Evolutionary conservation across 495 filamentous ascomycete species (phyloP), one percentile per base, ranked within the genome.

Genomic region (Aspergillus bridgeri): DNA sequence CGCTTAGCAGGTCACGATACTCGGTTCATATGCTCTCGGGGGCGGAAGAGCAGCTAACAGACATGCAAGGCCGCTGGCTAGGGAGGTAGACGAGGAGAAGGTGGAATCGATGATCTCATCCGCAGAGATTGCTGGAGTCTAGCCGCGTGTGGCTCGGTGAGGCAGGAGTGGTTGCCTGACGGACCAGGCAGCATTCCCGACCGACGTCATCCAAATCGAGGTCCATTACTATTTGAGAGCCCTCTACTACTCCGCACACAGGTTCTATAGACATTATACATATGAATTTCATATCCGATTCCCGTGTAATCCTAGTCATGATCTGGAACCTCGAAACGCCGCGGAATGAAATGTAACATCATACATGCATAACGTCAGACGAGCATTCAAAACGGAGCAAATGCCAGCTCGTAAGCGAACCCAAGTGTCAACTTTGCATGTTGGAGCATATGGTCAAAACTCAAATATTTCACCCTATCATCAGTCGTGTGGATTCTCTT

Each of bases 381-480:
- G 53, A 47, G 46, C 19, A 17, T 57, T 72, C 45, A 77, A 49
- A 79, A 71, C 20, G 69, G 56, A 9, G 72, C 72, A 64, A 75
- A 79, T 11, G 74, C 92, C 59, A 96, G 72, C 79, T 99, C 94
- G 66, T 95, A 96, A 15, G 85, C 92, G 64, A 98, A 84, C 1
- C 86, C 90, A 51, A 98, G 75, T 22, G 91, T 96, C 82, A 99
- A 79, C 71, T 88, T 89, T 1, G 92, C 94, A 71, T 99, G 94
- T 75, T 99, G 89, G 53, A 96, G 79, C 94, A 99, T 99, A 71
- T 99, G 94, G 67, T 95, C 89, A 67, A 97, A 98, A 67, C 86
- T 91, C 56, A 99, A 77, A 61, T 89, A 90, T 68, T 94, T 83
- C 63, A 97, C 88, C 69, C 81, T 79, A 70, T 99, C 94, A 50